Conservation (phyloP, 306 rosid genomes). For the Canavalia ensiformis region DNA sequence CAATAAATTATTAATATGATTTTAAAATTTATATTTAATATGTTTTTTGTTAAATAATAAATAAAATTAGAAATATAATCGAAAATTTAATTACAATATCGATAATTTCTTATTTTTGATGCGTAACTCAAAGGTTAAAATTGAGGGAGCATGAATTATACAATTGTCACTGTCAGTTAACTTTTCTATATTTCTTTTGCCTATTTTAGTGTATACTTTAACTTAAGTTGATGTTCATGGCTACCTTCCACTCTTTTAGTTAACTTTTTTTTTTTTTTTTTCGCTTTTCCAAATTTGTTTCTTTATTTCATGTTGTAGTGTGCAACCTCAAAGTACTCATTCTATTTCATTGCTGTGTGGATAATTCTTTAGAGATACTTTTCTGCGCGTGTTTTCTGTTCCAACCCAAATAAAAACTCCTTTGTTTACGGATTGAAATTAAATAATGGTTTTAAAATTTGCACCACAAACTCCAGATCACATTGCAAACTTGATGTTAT, state of each 20-base stretch:
- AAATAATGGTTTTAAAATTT: not conserved
- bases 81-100: no score
- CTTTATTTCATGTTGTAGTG: not conserved
- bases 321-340: not conserved
- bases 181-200: not conserved
- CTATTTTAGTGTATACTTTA: not conserved
- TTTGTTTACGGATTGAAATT: not conserved
- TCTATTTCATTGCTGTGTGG: constrained; percentile 5
- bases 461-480: constrained; percentile 27
- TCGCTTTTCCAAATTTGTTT: not conserved
- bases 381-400: constrained; percentile 12
- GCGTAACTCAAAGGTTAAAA: no score
- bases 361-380: not conserved
- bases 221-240: not conserved
- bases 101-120: no score
- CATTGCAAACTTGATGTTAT: constrained; percentile 14
- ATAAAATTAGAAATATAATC: no score
- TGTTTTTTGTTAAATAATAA: no score
- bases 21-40: no score
- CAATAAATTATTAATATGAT: no score
- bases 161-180: no score
- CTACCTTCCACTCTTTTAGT: not conserved
- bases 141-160: no score
- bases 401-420: not conserved
- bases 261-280: not conserved